phyloP scores from a whole-genome alignment of 495 filamentous ascomycete genomes.

The Hypoxylon cercidicola region DNA sequence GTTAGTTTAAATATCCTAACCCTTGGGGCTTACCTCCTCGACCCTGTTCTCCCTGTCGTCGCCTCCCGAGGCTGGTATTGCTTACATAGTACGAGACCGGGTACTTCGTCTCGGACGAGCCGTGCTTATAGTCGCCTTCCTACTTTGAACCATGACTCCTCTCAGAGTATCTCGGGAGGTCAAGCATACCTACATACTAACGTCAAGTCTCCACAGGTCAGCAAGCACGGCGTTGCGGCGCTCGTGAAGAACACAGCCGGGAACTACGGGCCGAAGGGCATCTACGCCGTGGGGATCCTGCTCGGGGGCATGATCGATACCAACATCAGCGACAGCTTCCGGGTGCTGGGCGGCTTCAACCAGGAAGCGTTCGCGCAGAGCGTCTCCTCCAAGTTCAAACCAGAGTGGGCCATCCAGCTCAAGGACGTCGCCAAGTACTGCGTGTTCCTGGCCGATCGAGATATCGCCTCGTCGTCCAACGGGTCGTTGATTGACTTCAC shows the following conservation, averaged over 20 bases:
- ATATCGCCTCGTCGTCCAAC: constrained; percentile 49
- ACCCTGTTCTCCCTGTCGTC: too few relatives aligned
- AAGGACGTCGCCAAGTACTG: constrained; percentile 54
- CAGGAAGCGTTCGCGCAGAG: constrained; percentile 57
- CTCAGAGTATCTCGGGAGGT: too few relatives aligned
- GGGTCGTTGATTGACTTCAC: constrained; percentile 53
- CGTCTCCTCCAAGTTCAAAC: constrained; percentile 56
- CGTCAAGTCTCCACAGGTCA: constrained; percentile 14
- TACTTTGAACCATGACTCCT: too few relatives aligned
- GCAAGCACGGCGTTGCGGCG: constrained; percentile 65
- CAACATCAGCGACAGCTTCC: constrained; percentile 40
- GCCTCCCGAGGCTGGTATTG: neutral
- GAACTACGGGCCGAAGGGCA: constrained; percentile 66
- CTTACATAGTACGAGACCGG: neutral
- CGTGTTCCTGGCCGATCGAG: constrained; percentile 52
- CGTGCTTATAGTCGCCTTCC: too few relatives aligned
- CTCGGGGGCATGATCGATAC: constrained; percentile 68
- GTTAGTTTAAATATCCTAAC: constrained; percentile 35
- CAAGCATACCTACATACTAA: neutral
- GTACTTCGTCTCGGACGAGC: neutral
- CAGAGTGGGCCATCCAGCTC: constrained; percentile 38
- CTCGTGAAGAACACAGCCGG: constrained; percentile 72
- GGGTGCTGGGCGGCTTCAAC: constrained; percentile 48
- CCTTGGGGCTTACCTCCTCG: neutral
- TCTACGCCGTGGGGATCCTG: constrained; percentile 66